phyloP scores from a whole-genome alignment of 495 filamentous ascomycete species.

The Daldinia concentrica region DNA sequence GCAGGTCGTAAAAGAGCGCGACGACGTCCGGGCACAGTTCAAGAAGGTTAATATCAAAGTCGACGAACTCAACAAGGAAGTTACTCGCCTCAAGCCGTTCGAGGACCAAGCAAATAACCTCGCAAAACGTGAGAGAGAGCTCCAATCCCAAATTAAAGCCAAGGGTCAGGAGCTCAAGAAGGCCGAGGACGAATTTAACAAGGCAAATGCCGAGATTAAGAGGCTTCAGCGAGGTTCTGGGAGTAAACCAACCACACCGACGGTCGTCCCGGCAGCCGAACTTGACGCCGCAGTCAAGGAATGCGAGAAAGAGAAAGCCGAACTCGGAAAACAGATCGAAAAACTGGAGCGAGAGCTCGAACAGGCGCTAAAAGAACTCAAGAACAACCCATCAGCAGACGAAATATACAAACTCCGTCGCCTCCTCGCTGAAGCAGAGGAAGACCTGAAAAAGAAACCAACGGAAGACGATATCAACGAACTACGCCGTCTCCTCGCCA shows the following conservation, averaged over 20 bases:
- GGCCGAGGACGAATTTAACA: slow-evolving; percentile 2
- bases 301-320: slow-evolving; percentile 6
- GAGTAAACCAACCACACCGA: neutral
- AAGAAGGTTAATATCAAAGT: neutral
- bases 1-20: neutral
- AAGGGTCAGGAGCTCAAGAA: slow-evolving; percentile 8
- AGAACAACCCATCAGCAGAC: neutral
- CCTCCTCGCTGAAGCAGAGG: neutral
- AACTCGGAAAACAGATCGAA: slow-evolving; percentile 2
- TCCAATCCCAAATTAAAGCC: slow-evolving; percentile 17
- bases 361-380: neutral
- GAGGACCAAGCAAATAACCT: slow-evolving; percentile 1
- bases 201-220: neutral
- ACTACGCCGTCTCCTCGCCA: neutral
- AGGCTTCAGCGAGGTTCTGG: neutral
- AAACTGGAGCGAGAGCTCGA: slow-evolving; percentile 1
- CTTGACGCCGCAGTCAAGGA: neutral
- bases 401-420: neutral
- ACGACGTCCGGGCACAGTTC: neutral
- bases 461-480: neutral
- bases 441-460: neutral
- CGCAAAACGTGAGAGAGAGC: slow-evolving; percentile 14
- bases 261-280: neutral
- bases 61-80: slow-evolving; percentile 8
- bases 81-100: slow-evolving; percentile 2